These are phyloP conservation scores for Isatis lusitanica DNA, from an alignment of 441 rosid genomes.

Conservation along the genomic window DNA sequence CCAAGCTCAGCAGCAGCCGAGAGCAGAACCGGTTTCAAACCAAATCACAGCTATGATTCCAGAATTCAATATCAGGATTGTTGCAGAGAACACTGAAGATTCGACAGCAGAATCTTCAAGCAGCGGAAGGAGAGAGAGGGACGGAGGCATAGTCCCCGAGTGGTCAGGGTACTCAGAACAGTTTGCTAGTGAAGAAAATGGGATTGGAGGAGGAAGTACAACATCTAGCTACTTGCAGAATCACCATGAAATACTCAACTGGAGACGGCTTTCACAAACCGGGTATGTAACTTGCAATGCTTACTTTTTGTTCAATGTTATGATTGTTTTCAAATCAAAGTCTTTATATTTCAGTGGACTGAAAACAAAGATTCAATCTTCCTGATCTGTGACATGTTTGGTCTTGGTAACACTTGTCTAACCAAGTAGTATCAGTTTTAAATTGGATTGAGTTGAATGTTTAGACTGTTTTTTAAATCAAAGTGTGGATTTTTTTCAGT, in stretches of 20 bases:
- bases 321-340: neutral
- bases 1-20: slow-evolving; percentile 51
- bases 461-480: neutral
- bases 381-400: neutral
- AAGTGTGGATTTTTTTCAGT: neutral
- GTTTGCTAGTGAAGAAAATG: slow-evolving; percentile 72
- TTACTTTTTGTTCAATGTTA: neutral
- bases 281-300: slow-evolving; percentile 57
- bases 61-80: slow-evolving; percentile 46
- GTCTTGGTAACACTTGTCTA: neutral
- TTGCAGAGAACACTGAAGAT: slow-evolving; percentile 60
- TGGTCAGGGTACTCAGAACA: slow-evolving; percentile 91
- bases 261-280: slow-evolving; percentile 89
- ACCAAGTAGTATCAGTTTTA: neutral
- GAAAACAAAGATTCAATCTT: neutral
- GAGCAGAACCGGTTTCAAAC: slow-evolving; percentile 43
- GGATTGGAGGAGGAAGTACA: slow-evolving; percentile 64
- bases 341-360: neutral
- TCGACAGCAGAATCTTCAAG: slow-evolving; percentile 89
- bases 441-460: neutral
- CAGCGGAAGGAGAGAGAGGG: slow-evolving; percentile 76
- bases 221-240: slow-evolving; percentile 75
- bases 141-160: slow-evolving; percentile 89
- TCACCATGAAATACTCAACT: slow-evolving; percentile 81
- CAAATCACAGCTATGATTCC: slow-evolving; percentile 44